phyloP scores from a whole-genome alignment of 257 asterid species.

The Oldenlandia corymbosa region DNA sequence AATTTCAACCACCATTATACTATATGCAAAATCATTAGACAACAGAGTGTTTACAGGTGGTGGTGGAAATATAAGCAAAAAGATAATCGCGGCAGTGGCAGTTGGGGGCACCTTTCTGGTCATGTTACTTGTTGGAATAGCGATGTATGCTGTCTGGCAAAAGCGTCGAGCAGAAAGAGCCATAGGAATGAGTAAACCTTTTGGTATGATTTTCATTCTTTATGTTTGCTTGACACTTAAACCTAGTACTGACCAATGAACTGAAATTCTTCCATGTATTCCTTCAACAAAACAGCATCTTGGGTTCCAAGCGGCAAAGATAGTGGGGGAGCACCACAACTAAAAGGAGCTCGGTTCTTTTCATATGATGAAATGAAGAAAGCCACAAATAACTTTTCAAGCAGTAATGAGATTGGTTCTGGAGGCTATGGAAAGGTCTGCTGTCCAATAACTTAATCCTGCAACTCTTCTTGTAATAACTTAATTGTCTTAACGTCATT shows the following conservation, averaged over 20 bases:
- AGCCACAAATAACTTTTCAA: constrained; percentile 69
- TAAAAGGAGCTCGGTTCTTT: constrained; percentile 95
- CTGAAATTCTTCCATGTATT: constrained; percentile 12
- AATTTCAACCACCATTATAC: background rate
- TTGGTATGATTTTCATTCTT: constrained; percentile 43
- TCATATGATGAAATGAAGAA: constrained; percentile 88
- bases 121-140: constrained; percentile 57
- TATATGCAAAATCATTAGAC: background rate
- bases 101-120: constrained; percentile 56
- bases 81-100: constrained; percentile 59
- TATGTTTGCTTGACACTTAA: background rate
- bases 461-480: background rate
- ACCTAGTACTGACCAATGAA: background rate
- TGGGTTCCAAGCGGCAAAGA: constrained; percentile 85
- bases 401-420: constrained; percentile 73
- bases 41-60: constrained; percentile 37
- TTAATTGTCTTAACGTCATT: background rate
- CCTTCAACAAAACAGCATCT: constrained; percentile 46
- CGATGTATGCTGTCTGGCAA: constrained; percentile 59
- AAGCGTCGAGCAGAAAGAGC: constrained; percentile 87
- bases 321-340: constrained; percentile 94
- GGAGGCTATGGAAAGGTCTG: constrained; percentile 96
- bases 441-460: background rate
- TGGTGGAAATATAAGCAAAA: constrained; percentile 38
- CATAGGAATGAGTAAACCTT: constrained; percentile 70